Conservation (phyloP, 306 rosid genomes). For the Pyrus bretschneideri region DNA sequence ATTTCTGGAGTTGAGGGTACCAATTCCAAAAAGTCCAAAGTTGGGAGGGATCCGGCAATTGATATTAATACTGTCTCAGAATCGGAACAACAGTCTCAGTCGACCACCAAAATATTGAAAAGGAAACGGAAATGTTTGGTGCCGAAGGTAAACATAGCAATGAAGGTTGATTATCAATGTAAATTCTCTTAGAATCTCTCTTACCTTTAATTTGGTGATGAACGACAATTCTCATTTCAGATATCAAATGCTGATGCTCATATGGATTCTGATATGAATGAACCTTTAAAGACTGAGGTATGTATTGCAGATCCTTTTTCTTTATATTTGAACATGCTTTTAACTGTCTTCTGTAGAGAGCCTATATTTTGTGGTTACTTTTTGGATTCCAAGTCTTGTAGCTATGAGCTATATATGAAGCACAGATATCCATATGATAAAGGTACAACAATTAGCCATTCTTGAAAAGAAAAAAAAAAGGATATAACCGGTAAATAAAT, state of each 20-base stretch:
- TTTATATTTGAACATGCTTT: neutral
- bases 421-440: neutral
- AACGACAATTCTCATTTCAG: conserved; percentile 24
- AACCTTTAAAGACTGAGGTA: conserved; percentile 48
- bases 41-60: conserved; percentile 40
- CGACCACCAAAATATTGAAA: conserved; percentile 38
- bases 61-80: conserved; percentile 33
- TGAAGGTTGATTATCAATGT: neutral
- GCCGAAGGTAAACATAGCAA: conserved; percentile 35
- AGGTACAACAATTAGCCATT: neutral
- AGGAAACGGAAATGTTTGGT: conserved; percentile 48
- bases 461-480: neutral
- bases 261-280: conserved; percentile 22
- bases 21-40: conserved; percentile 46
- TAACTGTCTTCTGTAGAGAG: neutral
- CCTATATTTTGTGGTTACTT: neutral
- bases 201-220: conserved; percentile 4
- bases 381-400: neutral
- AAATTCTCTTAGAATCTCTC: neutral
- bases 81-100: conserved; percentile 38
- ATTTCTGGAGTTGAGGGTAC: conserved; percentile 42
- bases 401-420: neutral
- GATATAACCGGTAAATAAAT: neutral
- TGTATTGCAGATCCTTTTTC: neutral
- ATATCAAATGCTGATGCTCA: conserved; percentile 29